Evolutionary conservation across 2,329 filamentous ascomycete genomes (phyloP).

Genomic region (Aaosphaeria pasadenensis): DNA sequence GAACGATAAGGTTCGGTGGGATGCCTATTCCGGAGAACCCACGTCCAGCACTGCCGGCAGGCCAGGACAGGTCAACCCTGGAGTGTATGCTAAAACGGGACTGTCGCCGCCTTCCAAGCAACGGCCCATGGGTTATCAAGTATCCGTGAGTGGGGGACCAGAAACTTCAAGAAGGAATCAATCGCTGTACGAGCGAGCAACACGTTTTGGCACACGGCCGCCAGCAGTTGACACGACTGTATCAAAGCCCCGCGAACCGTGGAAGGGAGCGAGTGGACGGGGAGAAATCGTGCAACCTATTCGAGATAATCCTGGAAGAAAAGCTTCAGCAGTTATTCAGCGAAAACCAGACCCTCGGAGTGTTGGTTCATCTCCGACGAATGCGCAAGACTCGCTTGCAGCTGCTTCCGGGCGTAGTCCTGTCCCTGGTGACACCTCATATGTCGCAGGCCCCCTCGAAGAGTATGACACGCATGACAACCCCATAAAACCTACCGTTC

Average conservation of each 20-base stretch:
- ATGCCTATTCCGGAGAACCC: conserved; percentile 65
- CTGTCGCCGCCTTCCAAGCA: conserved; percentile 6
- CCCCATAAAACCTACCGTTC: conserved; percentile 41
- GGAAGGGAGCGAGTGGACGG: conserved; percentile 72
- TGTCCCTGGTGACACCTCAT: conserved; percentile 25
- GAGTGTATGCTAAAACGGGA: conserved; percentile 27
- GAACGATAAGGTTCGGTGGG: conserved; percentile 51
- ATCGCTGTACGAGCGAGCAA: conserved; percentile 21
- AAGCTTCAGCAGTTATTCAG: conserved; percentile 54
- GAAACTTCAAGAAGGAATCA: conserved; percentile 19
- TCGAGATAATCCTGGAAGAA: conserved; percentile 54
- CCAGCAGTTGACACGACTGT: conserved; percentile 40
- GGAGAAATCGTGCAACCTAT: conserved; percentile 62
- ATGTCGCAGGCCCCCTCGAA: conserved; percentile 23
- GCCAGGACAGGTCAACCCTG: conserved; percentile 56
- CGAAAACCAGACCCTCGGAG: conserved; percentile 22
- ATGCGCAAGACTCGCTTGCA: conserved; percentile 24
- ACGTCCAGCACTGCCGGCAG: conserved; percentile 54
- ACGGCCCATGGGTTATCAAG: conserved; percentile 31
- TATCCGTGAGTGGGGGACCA: conserved; percentile 24
- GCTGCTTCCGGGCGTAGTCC: conserved; percentile 15
- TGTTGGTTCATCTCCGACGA: conserved; percentile 11
- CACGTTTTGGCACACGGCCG: conserved; percentile 21
- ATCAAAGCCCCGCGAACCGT: conserved; percentile 51
- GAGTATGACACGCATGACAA: conserved; percentile 29